These are phyloP conservation scores for Nepenthes gracilis DNA, from an alignment of 148 eudicot species.

Conservation along the genomic window DNA sequence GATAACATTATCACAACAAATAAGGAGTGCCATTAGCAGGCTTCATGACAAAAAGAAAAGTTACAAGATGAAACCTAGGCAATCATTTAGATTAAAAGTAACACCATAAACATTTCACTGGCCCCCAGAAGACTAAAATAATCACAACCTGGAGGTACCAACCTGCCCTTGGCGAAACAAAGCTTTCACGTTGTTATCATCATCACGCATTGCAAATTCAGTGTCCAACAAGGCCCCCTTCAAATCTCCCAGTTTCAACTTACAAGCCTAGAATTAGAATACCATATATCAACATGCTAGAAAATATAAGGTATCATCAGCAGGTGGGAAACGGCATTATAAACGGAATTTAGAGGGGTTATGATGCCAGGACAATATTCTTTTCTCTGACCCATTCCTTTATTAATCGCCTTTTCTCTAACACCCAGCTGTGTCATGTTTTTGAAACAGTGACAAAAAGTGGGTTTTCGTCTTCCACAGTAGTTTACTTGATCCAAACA, in stretches of 20 bases:
- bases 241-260: constrained; percentile 68
- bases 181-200: constrained; percentile 72
- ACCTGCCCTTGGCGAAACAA: constrained; percentile 96
- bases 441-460: too few species aligned
- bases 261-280: constrained; percentile 49
- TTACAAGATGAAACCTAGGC: too few species aligned
- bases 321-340: not conserved
- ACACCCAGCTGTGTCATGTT: too few species aligned
- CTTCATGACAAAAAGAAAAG: too few species aligned
- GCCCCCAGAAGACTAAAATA: not conserved
- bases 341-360: not conserved
- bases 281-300: not conserved
- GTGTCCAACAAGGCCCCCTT: constrained; percentile 76
- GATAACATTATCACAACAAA: too few species aligned
- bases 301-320: not conserved
- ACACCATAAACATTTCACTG: not conserved
- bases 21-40: too few species aligned
- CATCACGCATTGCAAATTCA: constrained; percentile 86
- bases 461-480: too few species aligned
- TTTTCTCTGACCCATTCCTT: not conserved
- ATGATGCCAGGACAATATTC: not conserved
- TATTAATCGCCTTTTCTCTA: too few species aligned
- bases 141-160: constrained; percentile 5
- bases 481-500: too few species aligned
- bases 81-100: too few species aligned